Evolutionary conservation across 1,139 yeast genomes (phyloP).

Genomic region (Meyerozyma elateridarum): DNA sequence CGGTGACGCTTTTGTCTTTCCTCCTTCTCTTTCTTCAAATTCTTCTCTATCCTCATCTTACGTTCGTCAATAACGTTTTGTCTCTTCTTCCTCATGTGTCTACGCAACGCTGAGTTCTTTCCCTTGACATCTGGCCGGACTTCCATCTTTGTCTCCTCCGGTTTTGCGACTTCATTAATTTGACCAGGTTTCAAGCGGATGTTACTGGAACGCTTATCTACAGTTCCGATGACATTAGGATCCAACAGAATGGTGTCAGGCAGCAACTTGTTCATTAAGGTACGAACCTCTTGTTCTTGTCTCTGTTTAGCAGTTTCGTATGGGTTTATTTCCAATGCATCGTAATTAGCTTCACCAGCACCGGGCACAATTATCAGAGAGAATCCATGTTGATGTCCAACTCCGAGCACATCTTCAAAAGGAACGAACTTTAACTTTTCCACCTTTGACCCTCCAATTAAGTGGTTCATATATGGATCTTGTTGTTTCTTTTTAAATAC

Average conservation of each 20-base stretch:
- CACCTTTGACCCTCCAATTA: constrained; percentile 72
- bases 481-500: constrained; percentile 57
- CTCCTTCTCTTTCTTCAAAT: constrained; percentile 69
- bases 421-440: constrained; percentile 77
- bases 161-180: constrained; percentile 39
- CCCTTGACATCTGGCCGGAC: constrained; percentile 65
- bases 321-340: constrained; percentile 90
- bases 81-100: constrained; percentile 77
- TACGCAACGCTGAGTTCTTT: constrained; percentile 79
- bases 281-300: constrained; percentile 87
- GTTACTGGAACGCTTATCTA: constrained; percentile 63
- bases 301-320: constrained; percentile 89
- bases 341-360: constrained; percentile 96
- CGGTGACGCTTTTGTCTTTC: constrained; percentile 54
- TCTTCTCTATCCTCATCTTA: constrained; percentile 73
- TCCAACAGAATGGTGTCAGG: constrained; percentile 92
- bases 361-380: constrained; percentile 89
- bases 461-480: constrained; percentile 89
- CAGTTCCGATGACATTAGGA: constrained; percentile 83
- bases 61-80: constrained; percentile 87
- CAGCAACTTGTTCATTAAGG: constrained; percentile 79
- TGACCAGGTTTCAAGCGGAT: constrained; percentile 64
- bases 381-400: constrained; percentile 78
- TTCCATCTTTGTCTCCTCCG: constrained; percentile 31
- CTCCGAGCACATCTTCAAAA: constrained; percentile 90